These are phyloP conservation scores for Cyberlindnera samutprakarnensis DNA, from an alignment of 805 yeast species.

Conservation along the genomic window DNA sequence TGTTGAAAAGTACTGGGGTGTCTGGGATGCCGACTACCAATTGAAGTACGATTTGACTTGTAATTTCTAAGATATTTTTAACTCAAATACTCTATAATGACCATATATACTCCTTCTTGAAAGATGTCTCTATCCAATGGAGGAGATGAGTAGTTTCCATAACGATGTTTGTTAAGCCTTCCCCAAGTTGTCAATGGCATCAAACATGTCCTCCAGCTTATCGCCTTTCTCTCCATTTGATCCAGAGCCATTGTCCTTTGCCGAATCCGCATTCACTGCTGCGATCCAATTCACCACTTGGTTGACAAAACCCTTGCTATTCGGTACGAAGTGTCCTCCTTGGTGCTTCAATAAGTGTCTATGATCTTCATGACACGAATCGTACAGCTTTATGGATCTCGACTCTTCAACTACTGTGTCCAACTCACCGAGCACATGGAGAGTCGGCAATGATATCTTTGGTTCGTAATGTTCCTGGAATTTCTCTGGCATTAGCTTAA, in stretches of 20 bases:
- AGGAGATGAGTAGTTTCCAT: no score
- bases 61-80: no score
- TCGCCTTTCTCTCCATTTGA: conserved; percentile 15
- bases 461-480: conserved; percentile 14
- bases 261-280: conserved; percentile 3
- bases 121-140: no score
- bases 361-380: conserved; percentile 34
- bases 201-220: conserved; percentile 26
- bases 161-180: conserved; percentile 22
- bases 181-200: conserved; percentile 33
- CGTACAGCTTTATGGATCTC: conserved; percentile 51
- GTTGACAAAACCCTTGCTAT: conserved; percentile 42
- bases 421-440: conserved; percentile 80
- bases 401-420: conserved; percentile 82
- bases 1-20: conserved; percentile 96
- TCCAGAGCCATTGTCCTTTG: background rate
- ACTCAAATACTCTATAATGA: no score
- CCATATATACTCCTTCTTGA: background rate
- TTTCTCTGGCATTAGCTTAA: conserved; percentile 24
- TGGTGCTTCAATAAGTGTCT: conserved; percentile 66
- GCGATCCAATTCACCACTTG: conserved; percentile 29
- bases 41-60: conserved; percentile 42
- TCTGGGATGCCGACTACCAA: conserved; percentile 47
- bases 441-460: conserved; percentile 28
- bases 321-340: conserved; percentile 97